Conservation (phyloP, 257 asterid species). For the Cynanchum wilfordii region DNA sequence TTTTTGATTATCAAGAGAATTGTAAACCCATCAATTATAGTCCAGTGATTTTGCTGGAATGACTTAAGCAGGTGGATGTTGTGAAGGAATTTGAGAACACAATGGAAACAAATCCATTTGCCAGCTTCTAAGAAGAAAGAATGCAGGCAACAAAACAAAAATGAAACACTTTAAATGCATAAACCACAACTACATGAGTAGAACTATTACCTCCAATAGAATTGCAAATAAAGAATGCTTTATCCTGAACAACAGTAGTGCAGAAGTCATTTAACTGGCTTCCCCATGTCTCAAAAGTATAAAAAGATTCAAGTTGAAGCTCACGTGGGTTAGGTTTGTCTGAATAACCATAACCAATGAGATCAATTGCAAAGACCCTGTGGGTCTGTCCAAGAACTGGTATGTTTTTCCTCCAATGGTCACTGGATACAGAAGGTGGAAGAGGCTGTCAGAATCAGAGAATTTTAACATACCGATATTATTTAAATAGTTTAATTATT, state of each 20-base stretch:
- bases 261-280: constrained; percentile 88
- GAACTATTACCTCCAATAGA: constrained; percentile 79
- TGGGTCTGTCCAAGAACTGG: constrained; percentile 74
- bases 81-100: not conserved
- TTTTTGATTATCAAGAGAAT: too few species aligned
- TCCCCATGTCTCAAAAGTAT: constrained; percentile 96
- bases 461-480: too few species aligned
- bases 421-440: constrained; percentile 38
- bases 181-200: not conserved
- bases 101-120: not conserved
- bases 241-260: constrained; percentile 51
- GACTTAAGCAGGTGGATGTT: not conserved
- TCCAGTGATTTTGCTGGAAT: not conserved
- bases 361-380: constrained; percentile 89
- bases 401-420: constrained; percentile 94
- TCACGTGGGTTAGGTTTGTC: constrained; percentile 85
- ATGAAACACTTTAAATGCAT: not conserved
- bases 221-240: constrained; percentile 82
- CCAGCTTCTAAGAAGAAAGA: not conserved
- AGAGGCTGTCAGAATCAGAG: not conserved
- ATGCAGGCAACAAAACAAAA: not conserved
- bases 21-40: not conserved
- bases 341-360: constrained; percentile 93
- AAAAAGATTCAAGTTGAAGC: constrained; percentile 48
- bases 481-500: not conserved